Evolutionary conservation across 2,329 filamentous ascomycete genomes (phyloP).

Genomic region (Ceratocystis colombiana): DNA sequence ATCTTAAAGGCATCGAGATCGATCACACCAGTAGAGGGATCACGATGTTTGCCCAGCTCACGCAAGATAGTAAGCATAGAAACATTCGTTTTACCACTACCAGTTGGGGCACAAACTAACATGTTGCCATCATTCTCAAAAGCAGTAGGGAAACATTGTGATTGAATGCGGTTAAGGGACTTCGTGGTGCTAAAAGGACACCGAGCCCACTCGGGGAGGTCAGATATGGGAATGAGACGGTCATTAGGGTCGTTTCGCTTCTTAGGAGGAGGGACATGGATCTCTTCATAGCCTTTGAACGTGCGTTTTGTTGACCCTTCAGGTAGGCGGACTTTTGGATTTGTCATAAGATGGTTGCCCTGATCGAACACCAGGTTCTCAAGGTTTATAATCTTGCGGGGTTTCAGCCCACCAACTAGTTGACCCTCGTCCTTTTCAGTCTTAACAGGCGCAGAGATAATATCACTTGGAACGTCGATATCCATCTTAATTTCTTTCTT

Average conservation of each 20-base stretch:
- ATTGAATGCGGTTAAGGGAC: conserved; percentile 89
- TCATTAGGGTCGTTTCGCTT: conserved; percentile 73
- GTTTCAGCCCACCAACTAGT: conserved; percentile 73
- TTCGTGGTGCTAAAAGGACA: conserved; percentile 75
- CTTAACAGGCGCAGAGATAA: conserved; percentile 40
- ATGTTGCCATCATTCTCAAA: conserved; percentile 95
- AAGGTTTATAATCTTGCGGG: conserved; percentile 78
- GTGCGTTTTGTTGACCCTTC: conserved; percentile 90
- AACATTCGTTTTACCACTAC: conserved; percentile 96
- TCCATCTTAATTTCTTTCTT: conserved; percentile 90
- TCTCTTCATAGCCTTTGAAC: conserved; percentile 98
- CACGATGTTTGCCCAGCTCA: conserved; percentile 90
- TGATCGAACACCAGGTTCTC: conserved; percentile 96
- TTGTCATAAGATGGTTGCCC: conserved; percentile 99
- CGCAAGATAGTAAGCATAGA: conserved; percentile 94
- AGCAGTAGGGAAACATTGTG: conserved; percentile 80
- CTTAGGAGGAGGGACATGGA: conserved; percentile 90
- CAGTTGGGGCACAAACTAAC: conserved; percentile 93
- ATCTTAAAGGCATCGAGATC: conserved; percentile 97
- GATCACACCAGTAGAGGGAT: conserved; percentile 82
- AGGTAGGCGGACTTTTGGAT: conserved; percentile 84
- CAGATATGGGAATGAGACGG: conserved; percentile 68
- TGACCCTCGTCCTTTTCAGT: conserved; percentile 53
- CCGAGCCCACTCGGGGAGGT: conserved; percentile 87
- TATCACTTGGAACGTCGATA: conserved; percentile 58